Evolutionary conservation across 768 basidiomycete genomes (phyloP), one percentile per base, ranked within the genome.

Genomic region (Suillus variegatus): DNA sequence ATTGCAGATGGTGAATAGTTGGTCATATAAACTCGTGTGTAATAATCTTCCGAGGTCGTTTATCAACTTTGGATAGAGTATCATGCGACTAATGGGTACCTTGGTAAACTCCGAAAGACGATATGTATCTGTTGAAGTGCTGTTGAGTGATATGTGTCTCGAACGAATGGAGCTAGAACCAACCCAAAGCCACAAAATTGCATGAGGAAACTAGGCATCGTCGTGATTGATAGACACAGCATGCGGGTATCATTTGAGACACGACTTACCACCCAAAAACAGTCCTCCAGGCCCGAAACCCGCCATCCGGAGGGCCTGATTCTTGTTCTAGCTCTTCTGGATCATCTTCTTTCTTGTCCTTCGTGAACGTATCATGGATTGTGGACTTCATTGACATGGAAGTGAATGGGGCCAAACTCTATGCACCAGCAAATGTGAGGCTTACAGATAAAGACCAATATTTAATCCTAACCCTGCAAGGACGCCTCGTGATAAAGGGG

Each of bases 91-190:
- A 22, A 5, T 40, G 55, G 1, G 13, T 38, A 69, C 75, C 75
- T 74, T 79, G 76, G 56, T 77, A 78, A 22, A 76, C 76, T 46
- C 78, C 78, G 54, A 74, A 78, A 4, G 73, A 70, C 18, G 68
- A 65, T 14, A 68, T 60, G 51, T 74, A 73, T 9, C 76, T 75
- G 55, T 35, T 25, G 4, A 10, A 38, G 36, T 22, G 14, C 13
- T 14, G 28, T 28, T 38, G 8, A 40, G 41, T 38, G 9, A 40
- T 28, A 28, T 7, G 18, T 25, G 36, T 43, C 40, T 22, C 47
- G 12, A 22, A 22, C 6, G 10, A n/a, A 16, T 9, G 22, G 18
- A 10, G 38, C 12, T 35, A 35, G 25, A 18, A 62, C 66, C 18
- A 55, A 75, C 67, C 74, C 75, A 52, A 69, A 75, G 22, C 69